Evolutionary conservation across 2,329 filamentous ascomycete genomes (phyloP).

Genomic region (Aspergillus melleus): DNA sequence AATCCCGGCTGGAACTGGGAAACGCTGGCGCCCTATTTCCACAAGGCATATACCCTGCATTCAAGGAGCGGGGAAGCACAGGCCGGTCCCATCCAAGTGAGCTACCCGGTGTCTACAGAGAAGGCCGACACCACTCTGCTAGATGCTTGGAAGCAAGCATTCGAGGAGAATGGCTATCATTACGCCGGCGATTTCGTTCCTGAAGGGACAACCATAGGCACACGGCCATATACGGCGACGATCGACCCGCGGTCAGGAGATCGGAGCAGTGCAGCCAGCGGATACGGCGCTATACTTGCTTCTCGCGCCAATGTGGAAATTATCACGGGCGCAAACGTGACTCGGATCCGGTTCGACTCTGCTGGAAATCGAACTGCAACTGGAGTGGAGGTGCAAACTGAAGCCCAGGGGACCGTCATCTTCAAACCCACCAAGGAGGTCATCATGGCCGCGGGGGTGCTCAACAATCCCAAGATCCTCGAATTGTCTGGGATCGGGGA

Average conservation of each 20-base stretch:
- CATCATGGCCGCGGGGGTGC: slow-evolving; percentile 59
- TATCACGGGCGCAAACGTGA: neutral
- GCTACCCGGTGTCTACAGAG: neutral
- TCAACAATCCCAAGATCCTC: slow-evolving; percentile 58
- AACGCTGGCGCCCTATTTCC: slow-evolving; percentile 51
- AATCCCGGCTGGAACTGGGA: slow-evolving; percentile 49
- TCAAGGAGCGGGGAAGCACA: slow-evolving; percentile 1
- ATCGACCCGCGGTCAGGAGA: neutral
- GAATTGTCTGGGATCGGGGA: slow-evolving; percentile 63
- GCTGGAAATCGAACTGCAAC: slow-evolving; percentile 7
- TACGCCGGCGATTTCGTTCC: neutral
- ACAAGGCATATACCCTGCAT: slow-evolving; percentile 39
- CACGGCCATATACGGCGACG: neutral
- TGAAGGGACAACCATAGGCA: neutral
- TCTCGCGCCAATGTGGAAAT: neutral
- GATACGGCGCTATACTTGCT: neutral
- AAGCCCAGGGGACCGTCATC: slow-evolving; percentile 26
- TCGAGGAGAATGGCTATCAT: neutral
- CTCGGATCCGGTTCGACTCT: neutral
- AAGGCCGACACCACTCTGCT: neutral
- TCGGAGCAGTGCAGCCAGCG: neutral
- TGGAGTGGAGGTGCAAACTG: slow-evolving; percentile 17
- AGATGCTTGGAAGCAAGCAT: neutral
- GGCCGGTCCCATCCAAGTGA: slow-evolving; percentile 8
- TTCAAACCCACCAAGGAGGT: slow-evolving; percentile 51